Base-by-base conservation (phyloP, 371 early-diverging fungal species). In the Chytridium lagenaria region DNA sequence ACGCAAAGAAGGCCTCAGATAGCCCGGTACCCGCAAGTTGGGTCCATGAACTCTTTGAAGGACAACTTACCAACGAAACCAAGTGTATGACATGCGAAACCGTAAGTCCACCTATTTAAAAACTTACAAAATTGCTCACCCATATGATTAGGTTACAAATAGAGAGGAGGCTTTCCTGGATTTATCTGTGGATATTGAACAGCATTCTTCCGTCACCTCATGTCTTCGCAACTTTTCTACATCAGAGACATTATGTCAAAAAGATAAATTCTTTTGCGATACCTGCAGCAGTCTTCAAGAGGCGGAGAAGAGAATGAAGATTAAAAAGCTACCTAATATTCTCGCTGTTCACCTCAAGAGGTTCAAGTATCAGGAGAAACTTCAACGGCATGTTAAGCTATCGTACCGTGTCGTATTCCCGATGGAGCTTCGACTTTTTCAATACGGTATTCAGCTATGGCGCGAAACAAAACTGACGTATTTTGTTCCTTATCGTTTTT, bases 261-360 rank as follows among this genome's bases (percentile, higher is more conserved):
- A 94, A 77, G 93, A 98, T 87, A 98, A 98, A 81, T 98, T 96
- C 75, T 96, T 92, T 79, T 98, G 98, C 78, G 98, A 97, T 82
- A 90, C 86, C 33, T 98, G 98, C 76, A 89, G 91, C 68, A 93
- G 94, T 15, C 83, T 98, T 59, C 98, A 98, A 80, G 98, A 98
- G 78, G 98, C 98, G 26, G 97, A 98, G 80, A 92, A 94, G 75
- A 85, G 98, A 72, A 96, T 98, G 98, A 95, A 95, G 74, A 92
- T 98, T 52, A 94, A 95, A 78, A 86, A 89, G 74, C 81, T 96
- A 36, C 98, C 98, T 26, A 96, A 95, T 71, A 92, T 98, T 23
- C 83, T 98, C 36, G 96, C 96, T 0, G 88, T 98, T 39, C 98
- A 98, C 75, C 83, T 98, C 39, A 98, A 98, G 79, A 89, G 98